Conservation (phyloP, 768 basidiomycete genomes). For the Termitomyces sp. region DNA sequence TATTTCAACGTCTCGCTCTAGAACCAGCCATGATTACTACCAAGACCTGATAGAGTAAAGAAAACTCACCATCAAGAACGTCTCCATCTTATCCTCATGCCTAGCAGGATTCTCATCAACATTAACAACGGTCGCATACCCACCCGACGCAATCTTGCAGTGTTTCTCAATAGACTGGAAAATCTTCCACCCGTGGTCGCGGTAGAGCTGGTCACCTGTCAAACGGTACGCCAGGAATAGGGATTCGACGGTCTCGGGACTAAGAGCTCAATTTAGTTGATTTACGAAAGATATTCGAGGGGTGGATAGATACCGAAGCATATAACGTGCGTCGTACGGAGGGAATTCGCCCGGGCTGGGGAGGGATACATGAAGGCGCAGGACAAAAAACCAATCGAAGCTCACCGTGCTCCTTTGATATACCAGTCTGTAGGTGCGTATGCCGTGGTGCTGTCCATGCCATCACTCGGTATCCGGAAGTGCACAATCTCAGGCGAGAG, state of each 20-base stretch:
- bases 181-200: constrained; percentile 83
- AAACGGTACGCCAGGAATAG: constrained; percentile 90
- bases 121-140: constrained; percentile 80
- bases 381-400: not conserved
- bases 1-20: constrained; percentile 92
- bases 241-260: constrained; percentile 93
- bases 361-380: not conserved
- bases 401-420: constrained; percentile 77
- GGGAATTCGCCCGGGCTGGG: constrained; percentile 35
- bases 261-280: constrained; percentile 20
- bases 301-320: constrained; percentile 56
- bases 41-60: not conserved
- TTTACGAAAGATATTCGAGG: not conserved
- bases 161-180: constrained; percentile 87
- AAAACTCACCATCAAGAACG: constrained; percentile 76
- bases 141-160: constrained; percentile 73
- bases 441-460: constrained; percentile 34
- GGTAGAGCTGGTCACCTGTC: constrained; percentile 79
- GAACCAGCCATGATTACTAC: not conserved
- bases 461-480: constrained; percentile 66
- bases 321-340: constrained; percentile 87
- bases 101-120: constrained; percentile 72
- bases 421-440: constrained; percentile 76
- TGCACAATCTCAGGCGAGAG: constrained; percentile 88
- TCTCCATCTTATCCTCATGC: constrained; percentile 91